Conservation (phyloP, 2,329 filamentous ascomycete species). For the Colletotrichum sp. region DNA sequence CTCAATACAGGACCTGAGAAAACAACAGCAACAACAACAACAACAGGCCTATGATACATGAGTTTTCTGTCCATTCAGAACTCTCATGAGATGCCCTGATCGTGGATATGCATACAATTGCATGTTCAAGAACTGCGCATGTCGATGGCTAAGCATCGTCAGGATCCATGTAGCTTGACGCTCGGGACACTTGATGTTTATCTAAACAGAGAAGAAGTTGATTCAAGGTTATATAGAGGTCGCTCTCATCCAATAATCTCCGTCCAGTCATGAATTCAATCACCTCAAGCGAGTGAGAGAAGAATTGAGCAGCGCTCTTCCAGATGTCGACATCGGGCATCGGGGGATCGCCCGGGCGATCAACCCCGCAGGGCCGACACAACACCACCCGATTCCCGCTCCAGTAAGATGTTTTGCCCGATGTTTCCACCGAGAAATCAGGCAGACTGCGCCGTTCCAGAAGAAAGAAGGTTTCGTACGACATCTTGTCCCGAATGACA, state of each 20-base stretch:
- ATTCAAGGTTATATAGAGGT: background rate
- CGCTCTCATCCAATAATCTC: background rate
- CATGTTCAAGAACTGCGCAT: background rate
- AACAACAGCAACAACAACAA: background rate
- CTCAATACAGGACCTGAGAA: background rate
- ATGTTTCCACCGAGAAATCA: background rate
- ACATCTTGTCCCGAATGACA: background rate
- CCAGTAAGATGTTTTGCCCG: background rate
- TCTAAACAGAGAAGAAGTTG: background rate
- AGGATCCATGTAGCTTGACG: background rate
- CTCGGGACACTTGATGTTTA: background rate
- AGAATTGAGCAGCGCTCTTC: background rate
- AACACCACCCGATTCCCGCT: background rate
- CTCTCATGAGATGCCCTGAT: background rate
- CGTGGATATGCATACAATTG: background rate
- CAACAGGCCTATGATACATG: background rate
- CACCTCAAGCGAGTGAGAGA: background rate
- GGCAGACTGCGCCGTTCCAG: background rate
- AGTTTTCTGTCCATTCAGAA: background rate
- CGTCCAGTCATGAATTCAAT: background rate
- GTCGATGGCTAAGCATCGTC: background rate
- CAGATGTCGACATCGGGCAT: conserved; percentile 3
- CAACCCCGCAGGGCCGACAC: background rate
- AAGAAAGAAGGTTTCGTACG: background rate
- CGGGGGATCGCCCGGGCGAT: conserved; percentile 5